Evolutionary conservation across 202 grass and related monocot species (phyloP).

Genomic region (Zizania palustris): DNA sequence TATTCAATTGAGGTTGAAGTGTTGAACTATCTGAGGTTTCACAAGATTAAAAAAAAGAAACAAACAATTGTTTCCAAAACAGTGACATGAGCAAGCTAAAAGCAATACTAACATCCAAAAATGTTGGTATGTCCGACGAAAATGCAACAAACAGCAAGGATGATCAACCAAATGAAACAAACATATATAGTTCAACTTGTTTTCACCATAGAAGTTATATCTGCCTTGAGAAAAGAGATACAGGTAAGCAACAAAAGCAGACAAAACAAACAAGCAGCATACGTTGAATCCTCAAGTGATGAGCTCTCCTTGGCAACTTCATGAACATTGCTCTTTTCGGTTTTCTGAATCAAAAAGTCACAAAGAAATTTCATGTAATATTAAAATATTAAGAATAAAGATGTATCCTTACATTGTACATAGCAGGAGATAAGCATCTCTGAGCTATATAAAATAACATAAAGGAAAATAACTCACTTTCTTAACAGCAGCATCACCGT

Average conservation of each 20-base stretch:
- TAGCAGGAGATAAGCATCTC: conserved; percentile 4
- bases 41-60: not conserved
- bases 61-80: not conserved
- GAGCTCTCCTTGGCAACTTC: conserved; percentile 48
- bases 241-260: conserved; percentile 4
- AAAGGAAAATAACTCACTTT: conserved; percentile 42
- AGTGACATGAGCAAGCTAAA: not conserved
- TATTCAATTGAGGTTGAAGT: conserved; percentile 1
- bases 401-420: not conserved
- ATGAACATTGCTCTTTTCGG: conserved; percentile 35
- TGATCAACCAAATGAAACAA: not conserved
- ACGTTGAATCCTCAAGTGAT: conserved; percentile 53
- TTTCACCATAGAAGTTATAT: not conserved
- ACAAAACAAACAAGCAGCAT: conserved; percentile 39
- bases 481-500: conserved; percentile 41
- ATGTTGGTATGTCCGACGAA: too few species aligned
- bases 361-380: conserved; percentile 15
- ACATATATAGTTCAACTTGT: not conserved
- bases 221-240: conserved; percentile 6
- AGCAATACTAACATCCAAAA: not conserved
- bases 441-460: not conserved
- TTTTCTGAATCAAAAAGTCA: conserved; percentile 44
- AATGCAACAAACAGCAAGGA: too few species aligned
- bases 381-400: conserved; percentile 4
- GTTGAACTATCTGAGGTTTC: conserved; percentile 11